phyloP scores from a whole-genome alignment of 306 rosid species.

The Mimosa bimucronata region DNA sequence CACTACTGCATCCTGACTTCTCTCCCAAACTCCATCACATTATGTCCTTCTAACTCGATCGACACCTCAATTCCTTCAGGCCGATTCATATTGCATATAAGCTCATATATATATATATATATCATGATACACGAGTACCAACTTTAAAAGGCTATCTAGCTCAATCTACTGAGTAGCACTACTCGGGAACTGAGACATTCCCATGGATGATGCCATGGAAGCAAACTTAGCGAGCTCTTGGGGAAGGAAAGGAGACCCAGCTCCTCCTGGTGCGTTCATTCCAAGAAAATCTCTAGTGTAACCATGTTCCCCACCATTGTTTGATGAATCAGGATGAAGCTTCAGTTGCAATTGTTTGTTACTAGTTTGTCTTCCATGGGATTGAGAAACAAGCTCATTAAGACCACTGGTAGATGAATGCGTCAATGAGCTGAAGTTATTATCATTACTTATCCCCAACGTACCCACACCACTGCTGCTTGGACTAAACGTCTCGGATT shows the following conservation, averaged over 20 bases:
- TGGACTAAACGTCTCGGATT: conserved; percentile 9
- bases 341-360: conserved; percentile 42
- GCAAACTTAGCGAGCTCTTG: conserved; percentile 73
- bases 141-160: background rate
- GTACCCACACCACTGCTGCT: conserved; percentile 3
- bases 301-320: conserved; percentile 38
- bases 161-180: conserved; percentile 52
- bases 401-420: conserved; percentile 47
- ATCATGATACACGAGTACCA: background rate
- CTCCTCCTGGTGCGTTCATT: conserved; percentile 44
- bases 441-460: conserved; percentile 13
- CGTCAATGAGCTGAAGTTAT: conserved; percentile 33
- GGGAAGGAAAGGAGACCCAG: conserved; percentile 48
- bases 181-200: conserved; percentile 64
- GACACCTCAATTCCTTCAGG: background rate
- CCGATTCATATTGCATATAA: conserved; percentile 8
- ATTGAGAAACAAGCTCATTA: conserved; percentile 51
- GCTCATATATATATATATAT: background rate
- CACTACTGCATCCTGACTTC: background rate
- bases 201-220: conserved; percentile 60
- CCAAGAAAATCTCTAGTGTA: conserved; percentile 91
- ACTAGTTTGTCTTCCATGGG: conserved; percentile 33
- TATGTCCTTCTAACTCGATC: background rate
- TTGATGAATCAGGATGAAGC: conserved; percentile 36
- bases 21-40: background rate